Percentiles rank a stretch among this genome's conserved stretches.
These are phyloP conservation scores for Zizania palustris DNA, from an alignment of 202 grass and related monocot genomes.

Conservation along the genomic window DNA sequence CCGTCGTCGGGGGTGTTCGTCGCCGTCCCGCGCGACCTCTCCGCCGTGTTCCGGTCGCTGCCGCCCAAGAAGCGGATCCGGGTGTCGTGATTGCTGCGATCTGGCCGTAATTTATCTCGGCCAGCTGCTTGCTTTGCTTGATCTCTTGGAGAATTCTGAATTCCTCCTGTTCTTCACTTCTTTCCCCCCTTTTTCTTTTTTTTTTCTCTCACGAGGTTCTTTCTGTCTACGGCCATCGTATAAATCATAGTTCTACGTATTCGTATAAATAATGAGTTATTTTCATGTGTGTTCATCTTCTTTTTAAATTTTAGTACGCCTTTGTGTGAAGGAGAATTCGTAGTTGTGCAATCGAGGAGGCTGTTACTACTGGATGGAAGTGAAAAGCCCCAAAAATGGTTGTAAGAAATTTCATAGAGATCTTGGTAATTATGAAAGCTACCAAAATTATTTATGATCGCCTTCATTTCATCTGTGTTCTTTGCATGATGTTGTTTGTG, in stretches of 20 bases:
- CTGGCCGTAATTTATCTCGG: conserved; percentile 28
- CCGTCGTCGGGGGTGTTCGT: conserved; percentile 42
- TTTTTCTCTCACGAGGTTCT: neutral
- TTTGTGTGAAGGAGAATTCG: conserved; percentile 42
- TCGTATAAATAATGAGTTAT: conserved; percentile 49
- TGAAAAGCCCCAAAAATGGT: conserved; percentile 2
- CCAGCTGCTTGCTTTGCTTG: conserved; percentile 35
- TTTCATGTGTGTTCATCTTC: conserved; percentile 25
- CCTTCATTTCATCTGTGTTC: neutral
- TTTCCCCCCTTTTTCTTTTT: neutral
- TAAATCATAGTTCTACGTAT: conserved; percentile 48
- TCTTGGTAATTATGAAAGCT: conserved; percentile 43
- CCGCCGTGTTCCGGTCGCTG: conserved; percentile 55
- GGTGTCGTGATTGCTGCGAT: conserved; percentile 43
- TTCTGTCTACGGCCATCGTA: conserved; percentile 46
- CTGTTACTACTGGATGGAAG: conserved; percentile 36
- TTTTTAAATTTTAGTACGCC: neutral
- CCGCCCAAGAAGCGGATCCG: conserved; percentile 80
- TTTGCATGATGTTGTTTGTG: neutral
- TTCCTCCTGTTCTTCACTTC: conserved; percentile 42
- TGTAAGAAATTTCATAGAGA: conserved; percentile 43
- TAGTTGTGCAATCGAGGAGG: conserved; percentile 45
- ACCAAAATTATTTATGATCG: conserved; percentile 27
- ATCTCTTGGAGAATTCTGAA: conserved; percentile 48
- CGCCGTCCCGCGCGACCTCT: conserved; percentile 60